Evolutionary conservation across 129 eudicot genomes (phyloP).

Genomic region (Scalesia atractyloides): DNA sequence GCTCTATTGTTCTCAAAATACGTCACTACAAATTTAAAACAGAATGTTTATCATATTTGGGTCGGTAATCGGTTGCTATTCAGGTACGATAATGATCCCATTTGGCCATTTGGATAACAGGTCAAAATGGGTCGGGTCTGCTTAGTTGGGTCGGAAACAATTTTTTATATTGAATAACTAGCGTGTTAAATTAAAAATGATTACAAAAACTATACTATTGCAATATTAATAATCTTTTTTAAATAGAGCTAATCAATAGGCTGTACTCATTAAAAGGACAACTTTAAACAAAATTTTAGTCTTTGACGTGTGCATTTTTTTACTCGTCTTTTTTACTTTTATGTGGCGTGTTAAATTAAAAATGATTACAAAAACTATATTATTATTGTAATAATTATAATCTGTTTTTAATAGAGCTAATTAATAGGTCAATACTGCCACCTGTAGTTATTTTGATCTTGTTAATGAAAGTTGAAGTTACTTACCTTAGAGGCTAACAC

Average conservation of each 20-base stretch:
- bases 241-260: not conserved
- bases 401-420: not conserved
- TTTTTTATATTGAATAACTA: too few relatives aligned
- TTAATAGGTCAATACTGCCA: not conserved
- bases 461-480: not conserved
- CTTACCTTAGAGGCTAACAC: not conserved
- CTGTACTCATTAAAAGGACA: not conserved
- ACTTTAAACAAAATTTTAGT: not conserved
- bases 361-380: not conserved
- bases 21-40: constrained; percentile 48
- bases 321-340: not conserved
- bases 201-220: not conserved
- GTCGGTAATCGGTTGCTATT: not conserved
- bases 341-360: not conserved
- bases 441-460: not conserved
- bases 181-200: not conserved
- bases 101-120: not conserved
- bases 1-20: constrained; percentile 71
- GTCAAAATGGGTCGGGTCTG: not conserved
- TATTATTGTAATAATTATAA: not conserved
- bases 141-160: not conserved
- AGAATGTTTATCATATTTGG: not conserved
- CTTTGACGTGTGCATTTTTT: not conserved
- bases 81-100: not conserved
- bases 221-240: not conserved